A percentile compares a stretch with the other conserved stretches of the same genome.
Evolutionary conservation across 371 early-diverging fungal genomes (phyloP).

Genomic region (Fennellomyces sp.): DNA sequence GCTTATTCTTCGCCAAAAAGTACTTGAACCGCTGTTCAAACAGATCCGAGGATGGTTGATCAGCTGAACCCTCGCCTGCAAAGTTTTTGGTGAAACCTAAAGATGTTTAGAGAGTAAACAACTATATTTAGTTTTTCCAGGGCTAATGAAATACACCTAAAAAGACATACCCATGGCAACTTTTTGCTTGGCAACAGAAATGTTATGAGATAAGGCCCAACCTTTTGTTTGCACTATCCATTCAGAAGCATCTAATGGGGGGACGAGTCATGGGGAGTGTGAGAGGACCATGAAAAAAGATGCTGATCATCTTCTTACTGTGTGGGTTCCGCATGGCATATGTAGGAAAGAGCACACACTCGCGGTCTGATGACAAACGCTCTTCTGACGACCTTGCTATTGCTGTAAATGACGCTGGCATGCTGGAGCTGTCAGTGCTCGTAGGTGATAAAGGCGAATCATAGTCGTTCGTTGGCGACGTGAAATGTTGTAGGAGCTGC

Average conservation of each 20-base stretch:
- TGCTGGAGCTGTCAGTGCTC: not conserved
- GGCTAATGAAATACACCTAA: not conserved
- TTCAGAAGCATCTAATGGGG: constrained; percentile 21
- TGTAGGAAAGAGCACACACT: constrained; percentile 25
- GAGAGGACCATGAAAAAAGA: constrained; percentile 4
- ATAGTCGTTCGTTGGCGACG: not conserved
- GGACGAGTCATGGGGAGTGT: not conserved
- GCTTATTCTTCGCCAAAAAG: constrained; percentile 41
- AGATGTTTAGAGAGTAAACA: not conserved
- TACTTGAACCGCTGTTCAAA: constrained; percentile 50
- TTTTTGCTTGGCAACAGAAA: constrained; percentile 31
- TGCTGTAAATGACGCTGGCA: not conserved
- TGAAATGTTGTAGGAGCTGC: not conserved
- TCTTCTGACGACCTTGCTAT: not conserved
- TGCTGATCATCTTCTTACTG: constrained; percentile 6
- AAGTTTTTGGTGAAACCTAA: constrained; percentile 42
- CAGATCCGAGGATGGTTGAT: constrained; percentile 20
- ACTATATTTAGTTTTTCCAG: constrained; percentile 7
- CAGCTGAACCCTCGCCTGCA: constrained; percentile 30
- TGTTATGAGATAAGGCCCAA: constrained; percentile 45
- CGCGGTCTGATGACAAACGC: constrained; percentile 18
- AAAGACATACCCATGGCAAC: constrained; percentile 36
- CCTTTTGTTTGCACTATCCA: constrained; percentile 41
- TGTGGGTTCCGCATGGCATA: constrained; percentile 24
- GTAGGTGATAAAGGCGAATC: not conserved